Conservation (phyloP, 306 rosid genomes). For the Adenanthera pavonina region DNA sequence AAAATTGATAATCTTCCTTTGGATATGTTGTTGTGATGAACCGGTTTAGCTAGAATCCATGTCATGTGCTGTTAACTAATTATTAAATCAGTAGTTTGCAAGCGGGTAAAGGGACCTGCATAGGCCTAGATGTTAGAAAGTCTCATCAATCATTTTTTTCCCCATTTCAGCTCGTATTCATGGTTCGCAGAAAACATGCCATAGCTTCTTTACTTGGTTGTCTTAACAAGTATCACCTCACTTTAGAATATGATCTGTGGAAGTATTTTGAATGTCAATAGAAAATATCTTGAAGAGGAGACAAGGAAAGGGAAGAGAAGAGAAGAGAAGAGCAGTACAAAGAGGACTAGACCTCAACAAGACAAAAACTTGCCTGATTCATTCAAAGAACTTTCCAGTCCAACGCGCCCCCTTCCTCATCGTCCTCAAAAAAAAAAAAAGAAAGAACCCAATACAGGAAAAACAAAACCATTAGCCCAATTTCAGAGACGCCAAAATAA, state of each 20-base stretch:
- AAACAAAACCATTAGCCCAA: too few species aligned
- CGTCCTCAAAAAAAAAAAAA: too few species aligned
- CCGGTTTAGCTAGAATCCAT: not conserved
- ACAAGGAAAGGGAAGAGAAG: not conserved
- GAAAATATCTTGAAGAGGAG: not conserved
- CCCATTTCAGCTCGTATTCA: not conserved
- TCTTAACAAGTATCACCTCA: not conserved
- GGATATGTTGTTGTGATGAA: not conserved
- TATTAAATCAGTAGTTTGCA: not conserved
- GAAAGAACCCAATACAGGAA: too few species aligned
- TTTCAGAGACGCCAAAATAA: too few species aligned
- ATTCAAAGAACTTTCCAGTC: too few species aligned
- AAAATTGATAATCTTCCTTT: conserved; percentile 1
- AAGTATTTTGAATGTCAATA: not conserved
- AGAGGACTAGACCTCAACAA: too few species aligned
- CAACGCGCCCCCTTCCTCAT: too few species aligned
- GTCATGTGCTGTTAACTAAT: not conserved
- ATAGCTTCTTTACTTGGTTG: not conserved
- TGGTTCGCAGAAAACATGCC: not conserved
- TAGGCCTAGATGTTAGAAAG: not conserved
- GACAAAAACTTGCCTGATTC: too few species aligned
- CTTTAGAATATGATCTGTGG: not conserved
- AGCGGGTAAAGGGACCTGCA: not conserved
- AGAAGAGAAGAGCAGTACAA: not conserved
- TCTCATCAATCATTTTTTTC: not conserved